Base-by-base conservation (phyloP, 2,329 filamentous ascomycete species). In the Aspergillus felis region DNA sequence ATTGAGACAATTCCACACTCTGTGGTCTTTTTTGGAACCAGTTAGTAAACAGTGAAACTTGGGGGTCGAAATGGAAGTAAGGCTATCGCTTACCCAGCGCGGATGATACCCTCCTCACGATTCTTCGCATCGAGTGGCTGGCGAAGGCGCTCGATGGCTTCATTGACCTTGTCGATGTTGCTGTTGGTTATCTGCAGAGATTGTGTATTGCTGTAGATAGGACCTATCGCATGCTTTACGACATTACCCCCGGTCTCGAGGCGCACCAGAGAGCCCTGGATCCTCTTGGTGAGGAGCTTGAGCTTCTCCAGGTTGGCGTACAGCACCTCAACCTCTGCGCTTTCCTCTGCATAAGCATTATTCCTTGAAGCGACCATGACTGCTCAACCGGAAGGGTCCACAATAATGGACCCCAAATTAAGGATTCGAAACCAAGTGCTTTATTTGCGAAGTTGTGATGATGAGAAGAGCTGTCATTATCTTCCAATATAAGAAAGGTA, bases 91-190 rank as follows among this genome's bases (percentile, higher is more conserved):
- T 73, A 85, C 84, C 91, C 92, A 63, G 87, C 85, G 54, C 91
- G 87, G 68, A 99, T 92, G 61, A 97, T 92, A 55, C 88, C 87
- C 75, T 99, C 94, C 74, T 99, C 94, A 61, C 90, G 87, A 65
- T 89, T 91, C 70, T 94, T 93, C 71, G 92, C 91, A 72, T 97
- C 92, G 60, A 92, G 86, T n/a, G 94, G 93, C 68, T 95, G 89
- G 65, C 91, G 87, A 44, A 97, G 82, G 61, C 88, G 87, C 61
- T 96, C 92, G 65, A 99, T 97, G 20, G 92, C 91, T 61, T 87
- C 83, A 58, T 96, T 85, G 38, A 97, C 86, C 60, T 85, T 84
- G 70, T 97, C 92, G 66, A 97, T 90, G 71, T 99, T 99, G 64
- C 84, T 87, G 64, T 90, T 92, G 38, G 95, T 85, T n/a, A 88